Base-by-base conservation (phyloP, 139 green algal genomes). In the Closterium sp. region DNA sequence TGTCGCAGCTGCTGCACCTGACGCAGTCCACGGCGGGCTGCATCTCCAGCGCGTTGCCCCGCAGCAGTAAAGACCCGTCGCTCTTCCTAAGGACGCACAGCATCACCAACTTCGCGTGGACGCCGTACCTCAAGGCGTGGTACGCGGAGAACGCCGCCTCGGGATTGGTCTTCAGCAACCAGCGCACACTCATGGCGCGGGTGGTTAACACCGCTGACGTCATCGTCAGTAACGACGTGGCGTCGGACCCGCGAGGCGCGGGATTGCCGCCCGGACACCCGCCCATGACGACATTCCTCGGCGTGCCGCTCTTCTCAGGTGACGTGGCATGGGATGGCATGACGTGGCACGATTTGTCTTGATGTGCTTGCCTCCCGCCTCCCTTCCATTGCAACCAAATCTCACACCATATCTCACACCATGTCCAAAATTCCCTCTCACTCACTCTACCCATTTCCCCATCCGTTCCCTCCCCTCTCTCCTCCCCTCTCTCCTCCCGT, bases 21-120 rank as follows among this genome's bases (percentile, higher is more conserved):
- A 76, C 55, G 16, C 55, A 19, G 16, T 76, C 55, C 55, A 28
- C 55, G 16, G 55, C 55, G 23, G 55, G 55, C 55, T 76, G 55
- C 55, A 76, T 76, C 55, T 76, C 55, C 55, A 76, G 55, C 55
- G 55, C 55, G 16, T 19, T 76, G 16, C 55, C 2, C 38, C 4
- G 38, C 38, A 66, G 38, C 38, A 66, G 4, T 19, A 76, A 76
- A 1, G 55, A 76, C 16, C 16, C 23, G 55, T 76, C 55, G 55
- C 5, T 76, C 16, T 76, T 76, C 16, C 55, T 76, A 2, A 28
- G 33, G 84, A 36, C 32, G 84, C 84, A 88, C 31, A 33, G 30
- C 31, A 88, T 88, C 31, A 88, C 84, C 30, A 88, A 88, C 84
- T 30, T 88, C 31, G 32, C 31, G 1, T 88, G 84, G 84, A 88